A percentile compares a stretch with the other conserved stretches of the same genome.
Evolutionary conservation across 73 alveolate genomes (phyloP).

Genomic region (Paramecium primaurelia): DNA sequence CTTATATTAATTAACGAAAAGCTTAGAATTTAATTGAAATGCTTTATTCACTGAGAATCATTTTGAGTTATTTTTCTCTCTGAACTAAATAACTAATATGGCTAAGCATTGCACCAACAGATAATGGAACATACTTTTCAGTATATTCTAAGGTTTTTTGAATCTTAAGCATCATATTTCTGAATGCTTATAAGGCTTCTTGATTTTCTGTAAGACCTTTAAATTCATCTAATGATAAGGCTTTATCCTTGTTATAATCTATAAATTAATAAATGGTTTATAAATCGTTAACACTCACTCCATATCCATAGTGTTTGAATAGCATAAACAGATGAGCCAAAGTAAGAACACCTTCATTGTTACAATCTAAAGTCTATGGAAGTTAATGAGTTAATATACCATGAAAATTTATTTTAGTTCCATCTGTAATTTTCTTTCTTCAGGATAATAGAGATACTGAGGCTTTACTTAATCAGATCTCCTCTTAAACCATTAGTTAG

Average conservation of each 20-base stretch:
- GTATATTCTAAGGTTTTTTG: background rate
- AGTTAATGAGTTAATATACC: background rate
- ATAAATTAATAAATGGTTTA: background rate
- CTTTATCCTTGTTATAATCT: background rate
- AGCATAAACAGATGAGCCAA: background rate
- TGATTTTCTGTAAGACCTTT: background rate
- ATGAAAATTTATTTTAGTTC: background rate
- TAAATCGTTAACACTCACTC: background rate
- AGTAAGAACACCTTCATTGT: background rate
- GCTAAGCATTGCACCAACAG: background rate
- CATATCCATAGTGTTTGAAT: constrained; percentile 2
- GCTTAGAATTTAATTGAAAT: background rate
- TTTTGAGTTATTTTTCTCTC: background rate
- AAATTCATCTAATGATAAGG: background rate
- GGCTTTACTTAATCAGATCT: background rate
- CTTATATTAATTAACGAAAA: background rate
- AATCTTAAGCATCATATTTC: background rate
- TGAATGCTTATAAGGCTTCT: background rate
- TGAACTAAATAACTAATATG: background rate
- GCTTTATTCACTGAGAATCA: background rate
- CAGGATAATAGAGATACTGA: background rate
- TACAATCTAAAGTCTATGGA: background rate
- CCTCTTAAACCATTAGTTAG: background rate
- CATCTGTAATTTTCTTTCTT: background rate
- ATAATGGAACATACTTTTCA: background rate